phyloP scores from a whole-genome alignment of 371 early-diverging fungal genomes.

The Zopfochytrium polystomum region DNA sequence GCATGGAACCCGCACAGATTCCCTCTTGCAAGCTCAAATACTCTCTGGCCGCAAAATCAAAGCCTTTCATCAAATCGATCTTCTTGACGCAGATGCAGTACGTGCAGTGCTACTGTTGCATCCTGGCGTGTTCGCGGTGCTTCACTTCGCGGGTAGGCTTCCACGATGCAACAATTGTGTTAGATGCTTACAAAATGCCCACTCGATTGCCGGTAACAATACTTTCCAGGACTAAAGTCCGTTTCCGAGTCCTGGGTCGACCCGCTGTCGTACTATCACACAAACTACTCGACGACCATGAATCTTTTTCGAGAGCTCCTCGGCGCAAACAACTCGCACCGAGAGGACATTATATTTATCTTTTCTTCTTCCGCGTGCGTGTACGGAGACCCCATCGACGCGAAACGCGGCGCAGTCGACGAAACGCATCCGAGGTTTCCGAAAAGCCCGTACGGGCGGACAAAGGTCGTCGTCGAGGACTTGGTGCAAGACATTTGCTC shows the following conservation, averaged over 20 bases:
- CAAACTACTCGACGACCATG: slow-evolving; percentile 79
- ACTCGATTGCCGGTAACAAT: not conserved
- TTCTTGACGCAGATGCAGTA: slow-evolving; percentile 8
- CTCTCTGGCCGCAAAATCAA: slow-evolving; percentile 12
- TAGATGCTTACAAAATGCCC: not conserved
- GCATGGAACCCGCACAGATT: not conserved
- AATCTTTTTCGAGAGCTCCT: slow-evolving; percentile 55
- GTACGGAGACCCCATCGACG: slow-evolving; percentile 23
- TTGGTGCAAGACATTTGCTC: slow-evolving; percentile 16
- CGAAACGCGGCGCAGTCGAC: not conserved
- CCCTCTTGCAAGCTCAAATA: slow-evolving; percentile 6
- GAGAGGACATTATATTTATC: slow-evolving; percentile 38
- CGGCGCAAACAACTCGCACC: slow-evolving; percentile 57
- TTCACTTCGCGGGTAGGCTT: slow-evolving; percentile 26
- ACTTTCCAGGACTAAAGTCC: slow-evolving; percentile 14
- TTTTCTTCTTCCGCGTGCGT: slow-evolving; percentile 79
- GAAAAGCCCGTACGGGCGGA: slow-evolving; percentile 71
- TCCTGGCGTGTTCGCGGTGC: slow-evolving; percentile 17
- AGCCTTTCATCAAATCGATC: slow-evolving; percentile 21
- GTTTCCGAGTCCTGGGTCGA: slow-evolving; percentile 79
- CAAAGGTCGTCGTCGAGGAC: slow-evolving; percentile 10
- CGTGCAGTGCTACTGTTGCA: slow-evolving; percentile 11
- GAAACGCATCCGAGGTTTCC: slow-evolving; percentile 9
- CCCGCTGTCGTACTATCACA: slow-evolving; percentile 85
- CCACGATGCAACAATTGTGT: too few species aligned